These are phyloP conservation scores for Medicago lupulina DNA, from an alignment of 306 rosid species.

Conservation along the genomic window DNA sequence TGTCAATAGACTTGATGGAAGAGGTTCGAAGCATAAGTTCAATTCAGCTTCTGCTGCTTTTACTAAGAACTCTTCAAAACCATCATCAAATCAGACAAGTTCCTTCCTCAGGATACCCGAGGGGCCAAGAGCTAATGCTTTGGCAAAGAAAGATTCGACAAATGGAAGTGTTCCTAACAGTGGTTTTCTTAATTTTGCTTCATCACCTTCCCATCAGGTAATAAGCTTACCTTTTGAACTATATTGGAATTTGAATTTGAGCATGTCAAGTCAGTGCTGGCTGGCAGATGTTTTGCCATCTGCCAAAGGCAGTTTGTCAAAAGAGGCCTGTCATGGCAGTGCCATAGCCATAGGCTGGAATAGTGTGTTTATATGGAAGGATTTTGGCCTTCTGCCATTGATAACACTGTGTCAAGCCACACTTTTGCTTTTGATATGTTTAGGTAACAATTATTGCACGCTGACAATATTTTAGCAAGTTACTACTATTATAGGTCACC, in stretches of 20 bases:
- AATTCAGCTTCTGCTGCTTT: slow-evolving; percentile 66
- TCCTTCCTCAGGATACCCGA: slow-evolving; percentile 68
- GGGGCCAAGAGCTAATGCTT: slow-evolving; percentile 65
- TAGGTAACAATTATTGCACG: neutral
- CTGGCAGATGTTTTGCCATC: neutral
- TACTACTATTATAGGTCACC: neutral
- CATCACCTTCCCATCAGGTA: slow-evolving; percentile 73
- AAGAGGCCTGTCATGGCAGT: neutral
- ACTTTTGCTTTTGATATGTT: neutral
- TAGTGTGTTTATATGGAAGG: neutral
- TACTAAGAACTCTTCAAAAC: slow-evolving; percentile 61
- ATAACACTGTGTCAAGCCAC: neutral
- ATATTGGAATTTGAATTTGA: slow-evolving; percentile 26
- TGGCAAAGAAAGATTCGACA: slow-evolving; percentile 61
- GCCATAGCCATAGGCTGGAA: neutral
- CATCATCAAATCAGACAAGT: slow-evolving; percentile 59
- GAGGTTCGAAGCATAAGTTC: slow-evolving; percentile 62
- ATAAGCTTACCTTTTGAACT: neutral
- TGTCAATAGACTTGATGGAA: slow-evolving; percentile 70
- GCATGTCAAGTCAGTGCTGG: neutral
- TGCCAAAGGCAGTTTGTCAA: neutral
- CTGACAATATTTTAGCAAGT: neutral
- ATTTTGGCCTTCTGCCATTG: neutral
- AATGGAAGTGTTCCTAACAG: slow-evolving; percentile 65
- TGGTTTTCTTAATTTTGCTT: slow-evolving; percentile 57